Percentiles rank a stretch among this genome's conserved stretches.
phyloP scores from a whole-genome alignment of 1,284 basidiomycete genomes.

The Pseudomicrostroma phylloplanum region DNA sequence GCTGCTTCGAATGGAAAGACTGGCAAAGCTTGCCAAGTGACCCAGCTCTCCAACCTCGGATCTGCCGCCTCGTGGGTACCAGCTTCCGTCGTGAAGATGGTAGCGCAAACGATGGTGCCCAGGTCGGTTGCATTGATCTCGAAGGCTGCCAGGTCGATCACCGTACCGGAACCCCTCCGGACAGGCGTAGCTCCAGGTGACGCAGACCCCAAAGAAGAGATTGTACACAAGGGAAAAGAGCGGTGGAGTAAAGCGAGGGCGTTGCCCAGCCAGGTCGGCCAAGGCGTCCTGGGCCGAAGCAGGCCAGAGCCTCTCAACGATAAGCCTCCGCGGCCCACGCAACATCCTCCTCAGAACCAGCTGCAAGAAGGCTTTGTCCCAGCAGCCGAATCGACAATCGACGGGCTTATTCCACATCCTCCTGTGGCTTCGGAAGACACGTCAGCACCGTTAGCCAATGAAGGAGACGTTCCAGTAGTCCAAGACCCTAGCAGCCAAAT shows the following conservation, averaged over 20 bases:
- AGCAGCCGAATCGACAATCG: background rate
- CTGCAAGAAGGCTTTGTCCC: background rate
- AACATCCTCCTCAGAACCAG: background rate
- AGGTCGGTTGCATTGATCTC: slow-evolving; percentile 31
- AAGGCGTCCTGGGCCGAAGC: background rate
- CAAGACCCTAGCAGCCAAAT: too few relatives aligned
- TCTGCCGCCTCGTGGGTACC: slow-evolving; percentile 41
- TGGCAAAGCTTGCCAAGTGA: slow-evolving; percentile 23
- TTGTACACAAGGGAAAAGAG: background rate
- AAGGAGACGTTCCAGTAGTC: too few relatives aligned
- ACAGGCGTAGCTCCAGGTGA: background rate
- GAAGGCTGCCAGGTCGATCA: slow-evolving; percentile 29
- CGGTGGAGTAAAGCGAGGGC: background rate
- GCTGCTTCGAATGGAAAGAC: background rate
- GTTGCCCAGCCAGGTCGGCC: background rate
- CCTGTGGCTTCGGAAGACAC: background rate
- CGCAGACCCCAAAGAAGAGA: background rate
- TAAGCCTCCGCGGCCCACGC: background rate
- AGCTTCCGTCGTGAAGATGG: slow-evolving; percentile 36
- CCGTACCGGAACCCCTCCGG: background rate
- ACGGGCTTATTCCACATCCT: background rate
- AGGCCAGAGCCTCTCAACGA: background rate
- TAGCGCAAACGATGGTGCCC: slow-evolving; percentile 36
- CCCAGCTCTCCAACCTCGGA: slow-evolving; percentile 39
- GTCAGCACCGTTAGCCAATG: background rate